Base-by-base conservation (phyloP, 2,329 filamentous ascomycete genomes). In the Passalora sequoiae region DNA sequence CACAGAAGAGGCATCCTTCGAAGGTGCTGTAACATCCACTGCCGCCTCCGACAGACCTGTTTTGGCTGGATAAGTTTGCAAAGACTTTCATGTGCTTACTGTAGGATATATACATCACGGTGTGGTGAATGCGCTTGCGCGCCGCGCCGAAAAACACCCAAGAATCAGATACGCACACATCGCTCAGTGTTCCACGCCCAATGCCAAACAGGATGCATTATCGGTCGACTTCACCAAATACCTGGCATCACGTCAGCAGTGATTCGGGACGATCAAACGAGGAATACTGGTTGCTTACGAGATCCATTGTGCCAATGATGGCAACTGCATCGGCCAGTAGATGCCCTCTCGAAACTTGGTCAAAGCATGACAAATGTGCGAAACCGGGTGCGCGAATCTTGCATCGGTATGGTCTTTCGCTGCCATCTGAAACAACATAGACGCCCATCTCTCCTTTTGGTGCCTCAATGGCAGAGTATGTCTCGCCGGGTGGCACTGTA, bases 381-480 rank as follows among this genome's bases (percentile, higher is more conserved):
- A 98, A 98, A 50, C 92, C 92, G 46, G 92, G 92, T 27, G 94
- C 91, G 60, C 92, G 83, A 60, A 98, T 96, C 75, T 96, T 94
- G 72, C 92, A 96, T 62, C 94, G 80, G 74, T 98, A 98, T 35
- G 92, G 92, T 63, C 92, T 78, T 78, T 98, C 92, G 65, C 83
- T 92, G 53, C 92, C 92, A 65, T 98, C 92, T 65, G 86, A 94
- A 61, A 98, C 92, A 39, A 98, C 73, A 66, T 85, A 98, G 32
- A 98, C 92, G 66, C 85, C 92, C 92, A 98, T 98, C 75, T 98
- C 92, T 60, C 92, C 92, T 83, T 98, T 98, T 49, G 92, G 92
- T n/a, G 94, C 92, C 76, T 98, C 92, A 54, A 98, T 98, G 50
- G 85, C 91, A 35, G 84, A 89, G 76, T 98, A 98, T 4, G 92